phyloP scores from a whole-genome alignment of 257 asterid genomes.

The Verbena officinalis region DNA sequence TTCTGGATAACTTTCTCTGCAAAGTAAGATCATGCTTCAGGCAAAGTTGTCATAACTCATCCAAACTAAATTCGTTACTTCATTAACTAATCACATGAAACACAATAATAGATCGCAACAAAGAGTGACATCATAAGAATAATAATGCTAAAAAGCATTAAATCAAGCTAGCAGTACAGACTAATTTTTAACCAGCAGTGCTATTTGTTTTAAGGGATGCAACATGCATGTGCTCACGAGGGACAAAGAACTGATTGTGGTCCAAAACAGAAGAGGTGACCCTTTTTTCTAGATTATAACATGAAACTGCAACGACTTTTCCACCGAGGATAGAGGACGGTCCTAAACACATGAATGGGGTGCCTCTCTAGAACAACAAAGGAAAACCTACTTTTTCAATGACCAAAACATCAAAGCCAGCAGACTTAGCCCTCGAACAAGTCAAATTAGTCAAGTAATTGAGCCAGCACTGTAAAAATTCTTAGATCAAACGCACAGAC shows the following conservation, averaged over 20 bases:
- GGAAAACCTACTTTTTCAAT: not conserved
- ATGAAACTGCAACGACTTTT: not conserved
- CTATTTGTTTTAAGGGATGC: not conserved
- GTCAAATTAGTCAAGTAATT: slow-evolving; percentile 8
- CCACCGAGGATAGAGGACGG: not conserved
- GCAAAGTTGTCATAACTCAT: slow-evolving; percentile 12
- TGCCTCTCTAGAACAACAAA: not conserved
- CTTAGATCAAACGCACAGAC: slow-evolving; percentile 26
- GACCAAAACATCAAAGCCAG: slow-evolving; percentile 10
- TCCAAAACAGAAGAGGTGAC: not conserved
- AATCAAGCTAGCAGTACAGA: not conserved
- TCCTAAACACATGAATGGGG: not conserved
- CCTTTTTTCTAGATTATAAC: slow-evolving; percentile 6
- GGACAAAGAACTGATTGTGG: not conserved
- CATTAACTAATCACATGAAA: slow-evolving; percentile 17
- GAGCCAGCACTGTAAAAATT: slow-evolving; percentile 15
- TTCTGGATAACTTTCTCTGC: slow-evolving; percentile 30
- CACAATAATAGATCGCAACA: slow-evolving; percentile 21
- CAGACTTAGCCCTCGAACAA: slow-evolving; percentile 16
- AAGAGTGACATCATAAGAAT: not conserved
- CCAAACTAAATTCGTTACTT: slow-evolving; percentile 18
- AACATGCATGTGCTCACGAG: not conserved
- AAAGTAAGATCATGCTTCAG: slow-evolving; percentile 31
- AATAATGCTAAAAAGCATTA: slow-evolving; percentile 3
- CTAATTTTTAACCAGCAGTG: slow-evolving; percentile 15